A percentile compares a stretch with the other conserved stretches of the same genome.
Evolutionary conservation across 2,329 filamentous ascomycete genomes (phyloP).

Genomic region (Verticillium dahliae): DNA sequence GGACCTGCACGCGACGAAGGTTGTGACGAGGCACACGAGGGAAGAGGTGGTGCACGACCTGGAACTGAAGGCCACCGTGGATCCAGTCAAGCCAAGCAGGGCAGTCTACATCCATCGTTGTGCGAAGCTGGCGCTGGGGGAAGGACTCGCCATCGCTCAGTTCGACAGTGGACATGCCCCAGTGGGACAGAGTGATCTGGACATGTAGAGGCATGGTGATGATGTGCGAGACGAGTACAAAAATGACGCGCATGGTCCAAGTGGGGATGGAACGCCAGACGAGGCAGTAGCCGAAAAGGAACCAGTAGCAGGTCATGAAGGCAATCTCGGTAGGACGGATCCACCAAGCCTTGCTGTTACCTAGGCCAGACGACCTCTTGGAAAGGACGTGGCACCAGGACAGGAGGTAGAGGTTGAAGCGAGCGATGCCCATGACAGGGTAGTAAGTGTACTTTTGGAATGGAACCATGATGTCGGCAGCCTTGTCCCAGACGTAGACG

Average conservation of each 20-base stretch:
- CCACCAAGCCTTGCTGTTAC: conserved; percentile 55
- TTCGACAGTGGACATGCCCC: conserved; percentile 63
- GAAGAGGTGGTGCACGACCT: conserved; percentile 65
- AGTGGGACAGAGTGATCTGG: conserved; percentile 67
- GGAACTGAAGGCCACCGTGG: conserved; percentile 68
- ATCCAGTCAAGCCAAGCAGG: conserved; percentile 66
- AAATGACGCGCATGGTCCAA: conserved; percentile 50
- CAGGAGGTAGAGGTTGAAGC: conserved; percentile 66
- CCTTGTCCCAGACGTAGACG: conserved; percentile 55
- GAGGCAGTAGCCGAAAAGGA: conserved; percentile 60
- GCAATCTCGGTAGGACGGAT: conserved; percentile 59
- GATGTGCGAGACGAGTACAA: conserved; percentile 58
- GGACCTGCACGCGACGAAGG: conserved; percentile 49
- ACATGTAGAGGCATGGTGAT: conserved; percentile 63
- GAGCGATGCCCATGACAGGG: conserved; percentile 58
- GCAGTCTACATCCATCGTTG: conserved; percentile 70
- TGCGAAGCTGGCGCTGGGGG: conserved; percentile 62
- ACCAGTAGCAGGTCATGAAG: conserved; percentile 61
- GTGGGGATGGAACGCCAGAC: conserved; percentile 54
- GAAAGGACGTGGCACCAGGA: conserved; percentile 60
- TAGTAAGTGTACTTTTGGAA: conserved; percentile 65
- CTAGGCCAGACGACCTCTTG: conserved; percentile 47
- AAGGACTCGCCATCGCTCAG: conserved; percentile 61
- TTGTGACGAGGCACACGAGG: conserved; percentile 65
- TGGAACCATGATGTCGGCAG: conserved; percentile 51